Evolutionary conservation across 352 stramenopile species (phyloP).

Genomic region (Elongisporangium senticosum): DNA sequence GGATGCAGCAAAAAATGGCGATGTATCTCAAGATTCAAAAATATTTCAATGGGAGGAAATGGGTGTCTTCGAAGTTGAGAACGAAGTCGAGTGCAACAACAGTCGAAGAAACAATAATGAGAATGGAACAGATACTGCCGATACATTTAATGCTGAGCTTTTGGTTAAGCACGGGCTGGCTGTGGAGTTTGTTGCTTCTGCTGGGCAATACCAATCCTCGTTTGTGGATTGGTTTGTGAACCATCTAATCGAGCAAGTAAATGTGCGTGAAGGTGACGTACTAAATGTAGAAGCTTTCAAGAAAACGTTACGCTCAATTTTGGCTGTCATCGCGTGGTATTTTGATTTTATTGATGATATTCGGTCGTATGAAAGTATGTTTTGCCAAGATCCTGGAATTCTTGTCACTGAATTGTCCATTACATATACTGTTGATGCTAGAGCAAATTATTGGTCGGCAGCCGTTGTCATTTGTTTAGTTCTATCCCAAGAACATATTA

Average conservation of each 20-base stretch:
- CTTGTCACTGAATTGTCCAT: neutral
- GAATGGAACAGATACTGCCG: neutral
- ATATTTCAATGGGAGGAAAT: constrained; percentile 39
- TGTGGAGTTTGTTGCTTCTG: neutral
- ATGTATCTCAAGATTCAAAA: neutral
- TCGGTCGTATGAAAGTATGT: neutral
- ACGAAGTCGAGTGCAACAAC: constrained; percentile 21
- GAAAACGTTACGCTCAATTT: neutral
- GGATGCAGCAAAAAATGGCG: neutral
- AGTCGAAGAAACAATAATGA: neutral
- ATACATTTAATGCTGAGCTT: neutral
- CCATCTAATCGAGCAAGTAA: neutral
- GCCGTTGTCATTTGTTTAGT: neutral
- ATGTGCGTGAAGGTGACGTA: neutral
- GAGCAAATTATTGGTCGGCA: neutral
- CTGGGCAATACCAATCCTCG: neutral
- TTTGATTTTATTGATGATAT: neutral
- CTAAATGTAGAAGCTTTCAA: neutral
- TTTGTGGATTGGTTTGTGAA: neutral
- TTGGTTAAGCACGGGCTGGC: neutral
- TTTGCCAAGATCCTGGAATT: neutral
- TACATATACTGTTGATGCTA: neutral
- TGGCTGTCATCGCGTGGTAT: neutral
- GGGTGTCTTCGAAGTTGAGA: constrained; percentile 49
- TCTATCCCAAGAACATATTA: neutral